Conservation (phyloP, 495 filamentous ascomycete genomes). For the Oidiodendron maius region DNA sequence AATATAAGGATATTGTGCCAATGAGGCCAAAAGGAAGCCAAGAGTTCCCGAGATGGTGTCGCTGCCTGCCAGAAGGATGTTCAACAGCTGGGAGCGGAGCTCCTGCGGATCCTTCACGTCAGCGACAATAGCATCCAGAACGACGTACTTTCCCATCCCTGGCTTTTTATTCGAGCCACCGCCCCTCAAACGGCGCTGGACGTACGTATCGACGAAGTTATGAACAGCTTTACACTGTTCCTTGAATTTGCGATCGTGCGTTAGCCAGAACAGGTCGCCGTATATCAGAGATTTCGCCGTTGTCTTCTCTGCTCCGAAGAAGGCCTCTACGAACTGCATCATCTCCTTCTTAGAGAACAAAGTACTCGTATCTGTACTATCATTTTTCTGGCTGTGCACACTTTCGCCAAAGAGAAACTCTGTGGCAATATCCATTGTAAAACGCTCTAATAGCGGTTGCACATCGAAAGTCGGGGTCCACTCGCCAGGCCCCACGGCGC, state of each 20-base stretch:
- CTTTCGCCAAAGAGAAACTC: slow-evolving; percentile 59
- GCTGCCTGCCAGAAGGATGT: slow-evolving; percentile 45
- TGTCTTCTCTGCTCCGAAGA: slow-evolving; percentile 13
- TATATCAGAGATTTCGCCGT: slow-evolving; percentile 14
- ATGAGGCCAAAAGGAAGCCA: slow-evolving; percentile 32
- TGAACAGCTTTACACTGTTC: slow-evolving; percentile 15
- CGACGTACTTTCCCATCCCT: slow-evolving; percentile 34
- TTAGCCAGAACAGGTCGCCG: slow-evolving; percentile 14
- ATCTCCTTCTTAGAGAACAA: slow-evolving; percentile 24
- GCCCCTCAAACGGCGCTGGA: slow-evolving; percentile 21
- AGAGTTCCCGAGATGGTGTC: slow-evolving; percentile 55
- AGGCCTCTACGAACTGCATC: slow-evolving; percentile 24
- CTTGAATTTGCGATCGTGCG: slow-evolving; percentile 14
- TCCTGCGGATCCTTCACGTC: slow-evolving; percentile 23
- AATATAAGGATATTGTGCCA: slow-evolving; percentile 40
- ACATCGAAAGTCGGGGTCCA: slow-evolving; percentile 47
- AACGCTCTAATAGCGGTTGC: slow-evolving; percentile 53
- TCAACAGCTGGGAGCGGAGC: slow-evolving; percentile 42
- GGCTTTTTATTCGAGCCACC: slow-evolving; percentile 10
- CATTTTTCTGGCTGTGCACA: slow-evolving; percentile 17
- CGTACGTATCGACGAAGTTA: slow-evolving; percentile 15
- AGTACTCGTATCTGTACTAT: slow-evolving; percentile 14
- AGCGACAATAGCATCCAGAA: slow-evolving; percentile 43
- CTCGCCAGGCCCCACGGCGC: slow-evolving; percentile 23
- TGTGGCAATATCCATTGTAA: slow-evolving; percentile 65